Evolutionary conservation across 1,284 basidiomycete genomes (phyloP), one percentile per base, ranked within the genome.

Genomic region (Chondrostereum purpureum): DNA sequence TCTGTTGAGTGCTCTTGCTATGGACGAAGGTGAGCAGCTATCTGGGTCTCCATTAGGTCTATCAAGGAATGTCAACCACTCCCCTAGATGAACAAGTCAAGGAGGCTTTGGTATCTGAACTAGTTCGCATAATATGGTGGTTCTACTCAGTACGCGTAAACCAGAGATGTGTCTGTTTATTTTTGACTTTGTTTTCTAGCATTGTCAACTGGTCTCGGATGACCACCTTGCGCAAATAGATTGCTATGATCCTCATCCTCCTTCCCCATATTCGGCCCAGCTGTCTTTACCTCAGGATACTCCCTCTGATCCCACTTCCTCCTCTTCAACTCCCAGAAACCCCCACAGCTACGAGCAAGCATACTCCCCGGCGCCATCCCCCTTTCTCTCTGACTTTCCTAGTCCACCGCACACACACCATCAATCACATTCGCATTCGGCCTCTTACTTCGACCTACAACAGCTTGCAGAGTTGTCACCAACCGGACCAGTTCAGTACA

Each of bases 71-170:
- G 35, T 16, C 19, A 34, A 35, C n/a, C 36, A 13, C 16, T 27
- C 35, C 31, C 45, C 40, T 36, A 90, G 94, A 97, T 53, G 91
- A 95, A 55, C 67, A 78, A 33, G 93, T 99, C 49, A 93, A 92
- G 63, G 91, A 96, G 58, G 88, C 92, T 0, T 83, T 99, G 34
- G 85, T 91, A 1, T 76, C 81, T 2, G 83, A 92, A 57, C 70
- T 99, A 18, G 80, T 91, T 42, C 69, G 78, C 36, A 79, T 96
- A 53, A 79, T 97, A 53, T 97, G 92, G 92, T 96, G 90, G 83
- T 98, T 95, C 66, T 85, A 92, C 59, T 86, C 90, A 23, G 81
- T 88, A 53, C 55, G 73, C 55, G 48, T 47, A n/a, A n/a, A n/a
- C n/a, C n/a, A n/a, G n/a, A n/a, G n/a, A n/a, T n/a, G n/a, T n/a